Percentiles rank a stretch among this genome's conserved stretches.
Conservation (phyloP, 257 asterid species). For the Plantago ovata region DNA sequence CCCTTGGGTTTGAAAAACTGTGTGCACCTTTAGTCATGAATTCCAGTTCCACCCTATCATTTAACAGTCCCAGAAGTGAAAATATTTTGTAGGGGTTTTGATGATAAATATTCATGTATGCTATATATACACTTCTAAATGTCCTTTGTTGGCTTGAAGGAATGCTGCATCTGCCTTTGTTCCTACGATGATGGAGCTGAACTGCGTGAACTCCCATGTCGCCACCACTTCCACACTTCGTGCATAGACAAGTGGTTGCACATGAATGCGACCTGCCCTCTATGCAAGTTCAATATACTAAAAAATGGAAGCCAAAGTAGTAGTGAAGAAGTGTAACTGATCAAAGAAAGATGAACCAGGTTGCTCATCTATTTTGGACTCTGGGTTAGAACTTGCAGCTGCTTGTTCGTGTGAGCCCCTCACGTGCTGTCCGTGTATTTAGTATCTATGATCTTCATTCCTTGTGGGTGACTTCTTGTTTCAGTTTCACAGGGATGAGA, state of each 20-base stretch:
- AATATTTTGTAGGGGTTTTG: too few relatives aligned
- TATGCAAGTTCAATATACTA: conserved; percentile 89
- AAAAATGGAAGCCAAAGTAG: conserved; percentile 63
- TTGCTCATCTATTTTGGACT: conserved; percentile 8
- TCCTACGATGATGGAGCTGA: conserved; percentile 86
- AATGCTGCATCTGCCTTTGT: conserved; percentile 93
- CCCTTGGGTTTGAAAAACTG: too few relatives aligned
- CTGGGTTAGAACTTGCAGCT: conserved; percentile 17
- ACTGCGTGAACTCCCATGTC: conserved; percentile 94
- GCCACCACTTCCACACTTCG: conserved; percentile 80
- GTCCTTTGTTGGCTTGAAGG: conserved; percentile 39
- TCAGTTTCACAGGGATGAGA: conserved; percentile 16
- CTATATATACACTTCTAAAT: too few relatives aligned
- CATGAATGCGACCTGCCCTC: conserved; percentile 92
- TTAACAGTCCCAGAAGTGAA: too few relatives aligned
- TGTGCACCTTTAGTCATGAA: too few relatives aligned
- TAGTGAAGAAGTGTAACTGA: conserved; percentile 58
- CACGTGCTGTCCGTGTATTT: background rate
- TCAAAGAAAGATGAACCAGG: conserved; percentile 10
- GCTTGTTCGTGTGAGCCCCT: conserved; percentile 20
- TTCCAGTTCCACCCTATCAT: too few relatives aligned
- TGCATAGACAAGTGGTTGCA: conserved; percentile 97
- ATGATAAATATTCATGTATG: too few relatives aligned
- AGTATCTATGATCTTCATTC: conserved; percentile 17
- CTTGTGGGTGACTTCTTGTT: conserved; percentile 14